Percentiles rank a stretch among this genome's conserved stretches.
These are phyloP conservation scores for Ambrosiella xylebori DNA, from an alignment of 2,329 filamentous ascomycete species.

Conservation along the genomic window DNA sequence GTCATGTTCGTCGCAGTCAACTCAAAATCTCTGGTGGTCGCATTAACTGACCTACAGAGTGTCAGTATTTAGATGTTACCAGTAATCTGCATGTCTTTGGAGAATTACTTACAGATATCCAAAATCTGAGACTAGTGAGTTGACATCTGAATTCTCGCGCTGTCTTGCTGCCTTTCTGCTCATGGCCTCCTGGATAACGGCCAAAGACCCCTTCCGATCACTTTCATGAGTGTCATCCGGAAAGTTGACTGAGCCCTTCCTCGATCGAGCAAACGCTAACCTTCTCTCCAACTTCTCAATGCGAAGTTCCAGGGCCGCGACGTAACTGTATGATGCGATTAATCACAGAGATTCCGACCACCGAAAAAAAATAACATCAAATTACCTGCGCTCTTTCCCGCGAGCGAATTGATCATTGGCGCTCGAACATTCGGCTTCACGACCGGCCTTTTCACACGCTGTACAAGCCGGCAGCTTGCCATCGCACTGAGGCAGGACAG, in stretches of 20 bases:
- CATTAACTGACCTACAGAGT: slow-evolving; percentile 61
- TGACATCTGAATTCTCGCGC: slow-evolving; percentile 70
- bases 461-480: slow-evolving; percentile 90
- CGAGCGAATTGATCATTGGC: slow-evolving; percentile 91
- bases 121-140: slow-evolving; percentile 85
- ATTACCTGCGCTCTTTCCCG: slow-evolving; percentile 77
- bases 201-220: slow-evolving; percentile 47
- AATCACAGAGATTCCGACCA: neutral
- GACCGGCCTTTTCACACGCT: slow-evolving; percentile 81
- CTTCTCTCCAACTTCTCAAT: slow-evolving; percentile 76
- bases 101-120: slow-evolving; percentile 53
- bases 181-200: slow-evolving; percentile 43
- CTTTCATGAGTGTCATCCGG: slow-evolving; percentile 20
- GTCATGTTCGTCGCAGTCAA: slow-evolving; percentile 78
- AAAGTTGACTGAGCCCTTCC: slow-evolving; percentile 52
- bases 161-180: slow-evolving; percentile 46
- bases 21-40: slow-evolving; percentile 85
- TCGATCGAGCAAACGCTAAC: slow-evolving; percentile 50
- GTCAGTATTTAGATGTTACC: neutral
- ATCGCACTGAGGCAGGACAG: slow-evolving; percentile 46
- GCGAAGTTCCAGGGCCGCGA: slow-evolving; percentile 80
- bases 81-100: neutral
- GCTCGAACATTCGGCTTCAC: slow-evolving; percentile 73
- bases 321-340: slow-evolving; percentile 43
- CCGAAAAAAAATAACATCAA: neutral